Percentiles rank a stretch among this genome's conserved stretches.
These are phyloP conservation scores for Exophiala sp. DNA, from an alignment of 2,329 filamentous ascomycete genomes.

Conservation along the genomic window DNA sequence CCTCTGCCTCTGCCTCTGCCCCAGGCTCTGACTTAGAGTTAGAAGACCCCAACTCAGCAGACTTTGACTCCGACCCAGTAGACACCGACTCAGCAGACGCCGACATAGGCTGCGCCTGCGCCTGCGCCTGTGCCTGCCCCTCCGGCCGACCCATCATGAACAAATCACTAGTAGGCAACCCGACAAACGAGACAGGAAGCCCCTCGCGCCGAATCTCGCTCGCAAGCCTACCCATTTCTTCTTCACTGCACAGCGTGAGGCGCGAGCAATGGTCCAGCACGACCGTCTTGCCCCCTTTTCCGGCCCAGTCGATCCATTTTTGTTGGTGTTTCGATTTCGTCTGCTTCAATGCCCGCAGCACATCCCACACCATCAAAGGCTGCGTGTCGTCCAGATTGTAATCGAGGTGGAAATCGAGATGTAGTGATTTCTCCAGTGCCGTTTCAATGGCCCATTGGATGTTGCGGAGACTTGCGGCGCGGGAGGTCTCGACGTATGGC, in stretches of 20 bases:
- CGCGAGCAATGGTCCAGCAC: constrained; percentile 65
- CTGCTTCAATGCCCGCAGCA: constrained; percentile 48
- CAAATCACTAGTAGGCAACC: constrained; percentile 63
- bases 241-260: constrained; percentile 50
- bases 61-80: too few relatives aligned
- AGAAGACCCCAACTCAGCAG: too few relatives aligned
- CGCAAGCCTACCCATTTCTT: constrained; percentile 48
- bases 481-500: constrained; percentile 60
- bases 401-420: constrained; percentile 67
- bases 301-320: too few relatives aligned
- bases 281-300: constrained; percentile 43
- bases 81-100: too few relatives aligned
- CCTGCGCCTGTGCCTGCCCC: not conserved
- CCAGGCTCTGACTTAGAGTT: not conserved
- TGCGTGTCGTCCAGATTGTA: constrained; percentile 54
- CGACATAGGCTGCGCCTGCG: not conserved
- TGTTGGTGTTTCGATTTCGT: constrained; percentile 43
- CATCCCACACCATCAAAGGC: constrained; percentile 50
- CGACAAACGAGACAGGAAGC: constrained; percentile 61
- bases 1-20: not conserved
- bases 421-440: constrained; percentile 47
- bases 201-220: constrained; percentile 41
- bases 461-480: constrained; percentile 48
- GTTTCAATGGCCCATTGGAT: constrained; percentile 57
- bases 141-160: constrained; percentile 60